Evolutionary conservation across 2,329 filamentous ascomycete species (phyloP), one percentile per base, ranked within the genome.

Genomic region (Fusarium sp.): DNA sequence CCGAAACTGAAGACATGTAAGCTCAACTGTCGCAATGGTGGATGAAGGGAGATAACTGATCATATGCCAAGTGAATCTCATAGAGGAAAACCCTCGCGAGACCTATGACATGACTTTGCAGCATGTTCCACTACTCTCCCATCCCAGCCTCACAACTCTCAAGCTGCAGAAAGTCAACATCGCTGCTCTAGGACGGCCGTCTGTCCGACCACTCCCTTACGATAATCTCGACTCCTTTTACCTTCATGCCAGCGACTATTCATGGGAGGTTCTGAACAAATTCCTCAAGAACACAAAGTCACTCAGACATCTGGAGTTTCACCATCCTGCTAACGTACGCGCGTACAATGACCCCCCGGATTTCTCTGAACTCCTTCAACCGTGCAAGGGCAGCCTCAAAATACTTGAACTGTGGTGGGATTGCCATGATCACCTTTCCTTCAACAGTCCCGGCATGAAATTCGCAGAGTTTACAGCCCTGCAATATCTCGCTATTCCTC

Each of bases 31-130:
- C 18, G 18, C 24, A 7, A 47, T 15, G 6, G 0, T 7, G 12
- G 2, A 20, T 14, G 5, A 14, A 20, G 0, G 24, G 24, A 2
- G 12, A 26, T 7, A 11, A 0, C 18, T 47, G 3, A 47, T 0
- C 4, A 11, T 11, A 0, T 47, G 4, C 13, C 13, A 11, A 47
- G 44, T 47, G 2, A 47, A 28, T 22, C 28, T 47, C 26, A 22
- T 47, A 5, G 0, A 47, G 44, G 5, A 28, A 0, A 8, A 47
- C 11, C 44, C 44, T 3, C 8, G 44, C 6, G 44, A 28, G 10
- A 47, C 44, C 0, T 47, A 47, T 4, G 4, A 1, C 0, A 28
- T 47, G 13, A 47, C 26, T 7, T 22, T 47, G 26, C 3, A 47
- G 1, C 26, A 47, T 8, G 1, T 28, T 28, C 26, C 26, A 3